Conservation (phyloP, 805 yeast species). For the Yarrowia divulgata region DNA sequence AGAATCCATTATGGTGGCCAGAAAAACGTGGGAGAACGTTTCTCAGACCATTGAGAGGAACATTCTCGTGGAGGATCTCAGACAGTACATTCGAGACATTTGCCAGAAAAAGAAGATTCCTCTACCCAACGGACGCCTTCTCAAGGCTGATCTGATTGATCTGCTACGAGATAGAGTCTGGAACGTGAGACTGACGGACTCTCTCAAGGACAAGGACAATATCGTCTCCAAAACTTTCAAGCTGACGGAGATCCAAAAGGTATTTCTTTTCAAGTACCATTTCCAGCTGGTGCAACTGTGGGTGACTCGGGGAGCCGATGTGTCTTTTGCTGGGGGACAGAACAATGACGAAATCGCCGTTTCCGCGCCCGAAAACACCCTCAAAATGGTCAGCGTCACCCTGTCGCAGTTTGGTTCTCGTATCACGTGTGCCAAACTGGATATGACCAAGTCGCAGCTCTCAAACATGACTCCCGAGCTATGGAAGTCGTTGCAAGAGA, state of each 20-base stretch:
- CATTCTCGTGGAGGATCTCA: neutral
- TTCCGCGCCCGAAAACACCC: neutral
- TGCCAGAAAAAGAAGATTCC: neutral
- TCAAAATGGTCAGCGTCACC: slow-evolving; percentile 1
- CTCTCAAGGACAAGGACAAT: neutral
- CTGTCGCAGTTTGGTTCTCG: slow-evolving; percentile 1
- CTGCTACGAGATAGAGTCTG: slow-evolving; percentile 1
- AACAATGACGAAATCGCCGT: neutral
- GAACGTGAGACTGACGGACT: neutral
- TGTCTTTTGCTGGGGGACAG: neutral
- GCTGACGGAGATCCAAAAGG: neutral
- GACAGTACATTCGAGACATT: neutral
- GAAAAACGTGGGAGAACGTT: neutral
- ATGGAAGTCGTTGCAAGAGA: neutral
- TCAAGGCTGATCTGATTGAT: neutral
- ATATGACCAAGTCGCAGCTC: neutral
- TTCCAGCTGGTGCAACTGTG: slow-evolving; percentile 12
- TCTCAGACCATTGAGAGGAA: neutral
- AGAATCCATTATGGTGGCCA: neutral
- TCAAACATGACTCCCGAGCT: neutral
- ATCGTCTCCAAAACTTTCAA: neutral
- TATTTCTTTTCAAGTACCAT: slow-evolving; percentile 13
- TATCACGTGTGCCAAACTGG: neutral
- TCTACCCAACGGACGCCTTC: neutral
- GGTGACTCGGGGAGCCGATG: slow-evolving; percentile 20